Evolutionary conservation across 257 asterid genomes (phyloP).

Genomic region (Rhazya stricta): DNA sequence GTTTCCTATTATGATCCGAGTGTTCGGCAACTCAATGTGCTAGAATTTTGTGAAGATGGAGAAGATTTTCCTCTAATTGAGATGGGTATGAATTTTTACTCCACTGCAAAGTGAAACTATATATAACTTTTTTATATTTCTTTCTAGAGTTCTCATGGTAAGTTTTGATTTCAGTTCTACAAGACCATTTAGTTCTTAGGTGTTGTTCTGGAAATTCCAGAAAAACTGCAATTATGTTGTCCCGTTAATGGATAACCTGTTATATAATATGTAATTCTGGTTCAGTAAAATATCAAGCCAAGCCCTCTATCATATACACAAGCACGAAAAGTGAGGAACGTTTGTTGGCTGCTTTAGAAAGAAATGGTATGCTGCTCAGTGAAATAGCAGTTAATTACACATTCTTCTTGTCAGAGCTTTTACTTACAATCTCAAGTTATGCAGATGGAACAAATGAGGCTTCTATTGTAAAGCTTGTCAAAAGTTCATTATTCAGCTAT

Average conservation of each 20-base stretch:
- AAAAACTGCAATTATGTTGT: slow-evolving; percentile 2
- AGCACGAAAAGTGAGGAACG: slow-evolving; percentile 92
- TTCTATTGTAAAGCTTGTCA: slow-evolving; percentile 74
- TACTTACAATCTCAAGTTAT: slow-evolving; percentile 11
- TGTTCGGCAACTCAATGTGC: slow-evolving; percentile 64
- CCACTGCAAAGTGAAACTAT: background rate
- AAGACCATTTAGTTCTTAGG: background rate
- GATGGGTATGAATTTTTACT: slow-evolving; percentile 54
- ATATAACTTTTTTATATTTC: background rate
- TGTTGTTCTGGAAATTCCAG: slow-evolving; percentile 6
- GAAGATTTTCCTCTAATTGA: slow-evolving; percentile 70
- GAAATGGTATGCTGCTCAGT: slow-evolving; percentile 47
- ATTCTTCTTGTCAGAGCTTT: slow-evolving; percentile 20
- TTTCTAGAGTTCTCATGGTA: background rate
- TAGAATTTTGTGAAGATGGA: slow-evolving; percentile 92
- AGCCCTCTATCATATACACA: slow-evolving; percentile 72
- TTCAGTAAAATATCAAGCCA: slow-evolving; percentile 89
- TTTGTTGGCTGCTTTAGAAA: slow-evolving; percentile 75
- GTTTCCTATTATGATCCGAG: slow-evolving; percentile 80
- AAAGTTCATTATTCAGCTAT: slow-evolving; percentile 86
- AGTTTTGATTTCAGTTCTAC: background rate
- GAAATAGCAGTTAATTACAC: slow-evolving; percentile 23
- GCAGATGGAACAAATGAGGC: slow-evolving; percentile 63
- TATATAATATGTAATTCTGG: slow-evolving; percentile 14
- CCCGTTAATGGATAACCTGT: slow-evolving; percentile 15